Evolutionary conservation across 345 rosid species (phyloP).

Genomic region (Heritiera littoralis): DNA sequence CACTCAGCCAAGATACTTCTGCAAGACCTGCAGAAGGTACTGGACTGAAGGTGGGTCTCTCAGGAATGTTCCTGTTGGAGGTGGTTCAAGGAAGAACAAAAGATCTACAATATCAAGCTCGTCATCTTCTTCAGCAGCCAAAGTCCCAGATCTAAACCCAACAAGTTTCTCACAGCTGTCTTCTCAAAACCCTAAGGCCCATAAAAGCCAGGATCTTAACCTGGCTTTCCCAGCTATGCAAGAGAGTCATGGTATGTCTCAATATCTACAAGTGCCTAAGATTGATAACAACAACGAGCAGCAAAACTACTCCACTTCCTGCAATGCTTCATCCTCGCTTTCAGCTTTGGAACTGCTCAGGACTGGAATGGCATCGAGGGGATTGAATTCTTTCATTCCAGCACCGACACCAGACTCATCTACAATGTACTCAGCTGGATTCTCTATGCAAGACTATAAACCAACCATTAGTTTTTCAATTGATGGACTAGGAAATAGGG

Average conservation of each 20-base stretch:
- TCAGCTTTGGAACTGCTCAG: conserved; percentile 52
- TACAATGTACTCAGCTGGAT: conserved; percentile 37
- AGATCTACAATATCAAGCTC: conserved; percentile 32
- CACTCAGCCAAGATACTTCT: conserved; percentile 53
- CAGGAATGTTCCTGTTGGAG: conserved; percentile 60
- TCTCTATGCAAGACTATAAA: conserved; percentile 48
- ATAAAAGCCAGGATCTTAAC: conserved; percentile 50
- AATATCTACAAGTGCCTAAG: conserved; percentile 29
- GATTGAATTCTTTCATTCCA: conserved; percentile 41
- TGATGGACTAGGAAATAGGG: conserved; percentile 44
- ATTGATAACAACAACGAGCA: conserved; percentile 24
- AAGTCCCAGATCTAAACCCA: conserved; percentile 58
- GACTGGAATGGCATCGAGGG: conserved; percentile 42
- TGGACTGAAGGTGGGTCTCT: conserved; percentile 66
- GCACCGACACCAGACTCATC: conserved; percentile 39
- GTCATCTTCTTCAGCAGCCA: conserved; percentile 27
- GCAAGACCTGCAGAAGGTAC: conserved; percentile 59
- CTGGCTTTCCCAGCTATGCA: conserved; percentile 42
- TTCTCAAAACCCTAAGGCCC: conserved; percentile 42
- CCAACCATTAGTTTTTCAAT: conserved; percentile 46
- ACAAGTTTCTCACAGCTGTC: conserved; percentile 40
- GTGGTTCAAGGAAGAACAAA: conserved; percentile 57
- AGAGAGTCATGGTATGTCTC: conserved; percentile 34
- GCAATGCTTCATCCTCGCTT: conserved; percentile 26
- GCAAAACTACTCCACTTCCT: conserved; percentile 25